Percentiles rank a stretch among this genome's conserved stretches.
Conservation (phyloP, 2,329 filamentous ascomycete genomes). For the Aspergillus ochraceus region DNA sequence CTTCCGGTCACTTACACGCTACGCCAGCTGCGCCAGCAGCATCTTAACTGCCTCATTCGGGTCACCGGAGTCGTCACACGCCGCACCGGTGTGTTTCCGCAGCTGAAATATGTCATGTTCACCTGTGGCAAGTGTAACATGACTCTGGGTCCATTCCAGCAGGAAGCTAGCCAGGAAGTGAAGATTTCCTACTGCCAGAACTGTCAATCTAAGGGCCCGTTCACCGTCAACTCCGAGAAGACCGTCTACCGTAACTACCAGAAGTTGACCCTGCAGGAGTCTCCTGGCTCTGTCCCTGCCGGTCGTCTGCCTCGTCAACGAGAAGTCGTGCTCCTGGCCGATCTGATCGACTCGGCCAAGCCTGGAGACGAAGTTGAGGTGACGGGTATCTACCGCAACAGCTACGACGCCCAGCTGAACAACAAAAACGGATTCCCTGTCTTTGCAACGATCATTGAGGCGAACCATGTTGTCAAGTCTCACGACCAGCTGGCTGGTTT, state of each 20-base stretch:
- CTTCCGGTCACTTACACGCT: slow-evolving; percentile 93
- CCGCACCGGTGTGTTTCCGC: slow-evolving; percentile 91
- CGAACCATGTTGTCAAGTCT: slow-evolving; percentile 94
- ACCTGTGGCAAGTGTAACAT: slow-evolving; percentile 91
- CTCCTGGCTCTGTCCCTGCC: slow-evolving; percentile 92
- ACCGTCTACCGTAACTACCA: slow-evolving; percentile 99
- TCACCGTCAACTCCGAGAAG: slow-evolving; percentile 94
- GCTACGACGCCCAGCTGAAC: slow-evolving; percentile 95
- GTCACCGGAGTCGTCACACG: slow-evolving; percentile 95
- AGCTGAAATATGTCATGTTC: slow-evolving; percentile 98
- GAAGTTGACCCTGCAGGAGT: slow-evolving; percentile 94
- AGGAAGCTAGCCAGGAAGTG: slow-evolving; percentile 94
- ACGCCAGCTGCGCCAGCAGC: slow-evolving; percentile 88
- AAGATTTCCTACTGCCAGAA: slow-evolving; percentile 96
- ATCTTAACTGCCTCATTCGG: slow-evolving; percentile 91
- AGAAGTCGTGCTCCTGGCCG: slow-evolving; percentile 94
- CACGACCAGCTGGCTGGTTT: slow-evolving; percentile 98
- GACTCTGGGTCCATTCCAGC: slow-evolving; percentile 92
- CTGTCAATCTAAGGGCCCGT: slow-evolving; percentile 92
- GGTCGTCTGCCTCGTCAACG: slow-evolving; percentile 89
- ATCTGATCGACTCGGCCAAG: slow-evolving; percentile 94
- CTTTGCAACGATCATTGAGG: slow-evolving; percentile 95
- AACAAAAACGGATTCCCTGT: slow-evolving; percentile 99
- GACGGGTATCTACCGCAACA: slow-evolving; percentile 95
- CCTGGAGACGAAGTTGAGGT: slow-evolving; percentile 97